phyloP scores from a whole-genome alignment of 2,329 filamentous ascomycete species.

The Rhynchosporium agropyri region DNA sequence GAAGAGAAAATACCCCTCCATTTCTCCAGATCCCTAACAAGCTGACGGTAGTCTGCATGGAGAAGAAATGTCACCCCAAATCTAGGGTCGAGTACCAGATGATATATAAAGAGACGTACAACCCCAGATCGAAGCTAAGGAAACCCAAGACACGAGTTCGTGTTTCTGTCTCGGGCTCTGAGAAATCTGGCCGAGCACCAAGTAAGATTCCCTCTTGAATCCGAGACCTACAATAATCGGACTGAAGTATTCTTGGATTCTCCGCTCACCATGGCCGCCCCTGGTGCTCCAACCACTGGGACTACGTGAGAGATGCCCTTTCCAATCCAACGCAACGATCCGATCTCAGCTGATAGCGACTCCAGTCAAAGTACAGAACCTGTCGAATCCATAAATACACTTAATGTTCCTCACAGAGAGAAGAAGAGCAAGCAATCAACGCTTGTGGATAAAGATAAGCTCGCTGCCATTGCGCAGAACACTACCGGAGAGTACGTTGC shows the following conservation, averaged over 20 bases:
- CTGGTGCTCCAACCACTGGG: slow-evolving; percentile 3
- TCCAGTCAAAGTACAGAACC: slow-evolving; percentile 10
- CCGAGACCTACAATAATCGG: not conserved
- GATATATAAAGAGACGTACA: not conserved
- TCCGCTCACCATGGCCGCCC: slow-evolving; percentile 13
- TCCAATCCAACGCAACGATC: not conserved
- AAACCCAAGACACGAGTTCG: not conserved
- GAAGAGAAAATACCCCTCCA: not conserved
- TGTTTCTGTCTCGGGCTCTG: no score
- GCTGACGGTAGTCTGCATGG: not conserved
- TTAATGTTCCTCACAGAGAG: slow-evolving; percentile 14
- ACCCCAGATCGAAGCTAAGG: not conserved
- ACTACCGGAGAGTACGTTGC: slow-evolving; percentile 35
- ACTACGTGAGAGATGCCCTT: slow-evolving; percentile 6
- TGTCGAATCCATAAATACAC: slow-evolving; percentile 1
- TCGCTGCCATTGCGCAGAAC: slow-evolving; percentile 35
- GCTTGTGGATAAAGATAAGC: slow-evolving; percentile 30
- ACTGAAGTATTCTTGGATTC: not conserved
- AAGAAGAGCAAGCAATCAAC: slow-evolving; percentile 30
- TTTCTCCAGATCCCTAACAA: not conserved
- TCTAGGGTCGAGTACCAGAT: not conserved
- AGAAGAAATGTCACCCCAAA: not conserved
- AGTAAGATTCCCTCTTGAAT: not conserved
- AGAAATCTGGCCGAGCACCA: no score
- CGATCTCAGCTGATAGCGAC: not conserved